These are phyloP conservation scores for Komagataella mondaviorum DNA, from an alignment of 805 yeast genomes.

Conservation along the genomic window DNA sequence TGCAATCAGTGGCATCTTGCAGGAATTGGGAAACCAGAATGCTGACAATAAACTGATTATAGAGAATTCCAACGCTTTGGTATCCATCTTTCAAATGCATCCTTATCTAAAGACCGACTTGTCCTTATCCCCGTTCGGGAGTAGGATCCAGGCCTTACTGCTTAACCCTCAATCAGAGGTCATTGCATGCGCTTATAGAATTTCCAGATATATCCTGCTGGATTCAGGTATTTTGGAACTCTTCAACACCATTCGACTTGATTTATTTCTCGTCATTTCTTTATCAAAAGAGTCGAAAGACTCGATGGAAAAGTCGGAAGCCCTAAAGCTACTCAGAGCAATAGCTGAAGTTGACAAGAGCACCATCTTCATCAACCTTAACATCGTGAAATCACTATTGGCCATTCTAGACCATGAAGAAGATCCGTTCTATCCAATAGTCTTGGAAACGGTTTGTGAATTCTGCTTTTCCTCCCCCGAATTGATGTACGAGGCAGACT, in stretches of 20 bases:
- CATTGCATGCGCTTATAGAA: constrained; percentile 63
- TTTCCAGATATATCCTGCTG: constrained; percentile 51
- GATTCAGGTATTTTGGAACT: constrained; percentile 39
- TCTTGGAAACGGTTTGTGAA: constrained; percentile 42
- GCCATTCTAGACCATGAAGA: constrained; percentile 43
- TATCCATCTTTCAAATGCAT: constrained; percentile 36
- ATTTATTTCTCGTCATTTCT: constrained; percentile 49
- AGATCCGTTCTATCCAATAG: constrained; percentile 34
- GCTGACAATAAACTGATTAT: constrained; percentile 36
- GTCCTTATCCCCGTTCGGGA: constrained; percentile 40
- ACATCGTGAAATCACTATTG: constrained; percentile 54
- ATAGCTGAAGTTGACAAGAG: constrained; percentile 46
- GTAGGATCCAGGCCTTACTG: constrained; percentile 46
- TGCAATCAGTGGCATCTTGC: constrained; percentile 49
- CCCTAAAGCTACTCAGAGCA: constrained; percentile 54
- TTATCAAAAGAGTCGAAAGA: constrained; percentile 41
- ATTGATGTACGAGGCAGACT: constrained; percentile 28
- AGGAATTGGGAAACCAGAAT: constrained; percentile 38
- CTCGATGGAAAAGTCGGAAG: constrained; percentile 57
- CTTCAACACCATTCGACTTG: constrained; percentile 41
- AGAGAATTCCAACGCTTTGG: constrained; percentile 52
- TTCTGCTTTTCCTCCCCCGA: constrained; percentile 29
- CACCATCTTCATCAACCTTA: constrained; percentile 36
- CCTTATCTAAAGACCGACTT: constrained; percentile 56
- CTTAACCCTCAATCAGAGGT: constrained; percentile 42